Evolutionary conservation across 148 eudicot species (phyloP), one percentile per base, ranked within the genome.

Genomic region (Diospyros kaki): DNA sequence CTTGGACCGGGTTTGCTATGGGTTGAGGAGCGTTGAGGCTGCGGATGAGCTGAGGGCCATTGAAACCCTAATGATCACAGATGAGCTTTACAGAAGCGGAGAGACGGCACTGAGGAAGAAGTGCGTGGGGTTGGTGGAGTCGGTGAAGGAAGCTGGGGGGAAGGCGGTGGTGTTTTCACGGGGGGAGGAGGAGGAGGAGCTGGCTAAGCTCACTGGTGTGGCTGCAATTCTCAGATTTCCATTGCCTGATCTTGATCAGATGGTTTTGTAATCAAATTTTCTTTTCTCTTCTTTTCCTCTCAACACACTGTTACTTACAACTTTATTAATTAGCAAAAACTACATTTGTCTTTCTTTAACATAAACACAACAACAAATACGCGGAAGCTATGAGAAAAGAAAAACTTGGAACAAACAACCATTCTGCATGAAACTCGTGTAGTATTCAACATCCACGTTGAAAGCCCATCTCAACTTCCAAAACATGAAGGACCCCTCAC

Each of bases 211-310:
- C 67, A 74, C 69, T 12, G 76, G 76, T 5, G 64, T 74, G 2
- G 76, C 61, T 15, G 76, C 76, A 7, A 41, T 74, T 74, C 67
- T 74, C 40, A 64, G 76, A 42, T 74, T 74, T 74, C 76, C 76
- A 3, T 10, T 74, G 69, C 76, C 76, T 40, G 69, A 74, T 13
- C 48, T 74, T 17, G 76, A 74, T 28, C 28, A 28, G 28, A 28
- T 28, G 28, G 28, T 28, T 28, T 28, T 28, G 28, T 28, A 28
- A 28, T 28, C 28, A 28, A 28, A 0, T 28, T 28, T 28, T 28
- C 0, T 28, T 28, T 28, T 28, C 0, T 28, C 0, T 28, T 28
- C 28, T 28, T 28, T 28, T 28, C 28, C 28, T 28, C 28, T 28
- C 28, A 28, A 28, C 28, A 28, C 28, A 0, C 28, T 28, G 28